Conservation (phyloP, 2,329 filamentous ascomycete species). For the Fusarium foetens region DNA sequence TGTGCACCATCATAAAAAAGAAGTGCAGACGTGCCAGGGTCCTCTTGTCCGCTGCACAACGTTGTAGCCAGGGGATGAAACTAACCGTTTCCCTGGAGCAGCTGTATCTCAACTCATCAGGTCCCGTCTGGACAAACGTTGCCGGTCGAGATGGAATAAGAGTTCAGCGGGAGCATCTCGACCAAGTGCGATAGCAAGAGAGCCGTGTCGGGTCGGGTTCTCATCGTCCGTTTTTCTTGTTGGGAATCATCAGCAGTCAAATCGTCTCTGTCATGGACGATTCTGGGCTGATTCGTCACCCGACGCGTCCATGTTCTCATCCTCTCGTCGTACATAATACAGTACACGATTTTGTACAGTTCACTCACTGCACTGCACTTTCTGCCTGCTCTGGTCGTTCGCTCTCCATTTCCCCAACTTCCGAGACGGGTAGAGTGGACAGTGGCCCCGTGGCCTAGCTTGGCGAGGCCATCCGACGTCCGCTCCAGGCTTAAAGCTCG, state of each 20-base stretch:
- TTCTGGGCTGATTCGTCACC: constrained; percentile 47
- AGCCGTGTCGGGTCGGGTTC: background rate
- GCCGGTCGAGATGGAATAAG: constrained; percentile 2
- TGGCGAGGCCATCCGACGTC: constrained; percentile 24
- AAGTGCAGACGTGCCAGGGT: constrained; percentile 35
- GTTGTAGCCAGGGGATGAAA: constrained; percentile 29
- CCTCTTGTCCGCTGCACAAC: constrained; percentile 32
- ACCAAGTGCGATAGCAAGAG: constrained; percentile 2
- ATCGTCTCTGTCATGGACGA: constrained; percentile 22
- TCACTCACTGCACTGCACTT: background rate
- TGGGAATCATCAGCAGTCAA: constrained; percentile 22
- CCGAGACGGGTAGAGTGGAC: constrained; percentile 38
- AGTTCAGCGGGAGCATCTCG: constrained; percentile 4
- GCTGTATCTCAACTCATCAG: constrained; percentile 17
- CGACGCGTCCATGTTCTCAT: constrained; percentile 38
- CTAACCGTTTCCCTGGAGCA: constrained; percentile 28
- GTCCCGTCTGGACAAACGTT: constrained; percentile 20
- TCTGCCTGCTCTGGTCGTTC: background rate
- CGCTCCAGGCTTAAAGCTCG: constrained; percentile 30
- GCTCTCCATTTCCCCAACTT: constrained; percentile 41
- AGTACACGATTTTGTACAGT: constrained; percentile 29
- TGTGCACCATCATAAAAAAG: constrained; percentile 32
- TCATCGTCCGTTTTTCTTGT: constrained; percentile 36
- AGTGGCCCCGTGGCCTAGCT: constrained; percentile 34
- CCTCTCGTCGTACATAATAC: constrained; percentile 38